phyloP scores from a whole-genome alignment of 208 protist genomes.

The Leishmania tarentolae region DNA sequence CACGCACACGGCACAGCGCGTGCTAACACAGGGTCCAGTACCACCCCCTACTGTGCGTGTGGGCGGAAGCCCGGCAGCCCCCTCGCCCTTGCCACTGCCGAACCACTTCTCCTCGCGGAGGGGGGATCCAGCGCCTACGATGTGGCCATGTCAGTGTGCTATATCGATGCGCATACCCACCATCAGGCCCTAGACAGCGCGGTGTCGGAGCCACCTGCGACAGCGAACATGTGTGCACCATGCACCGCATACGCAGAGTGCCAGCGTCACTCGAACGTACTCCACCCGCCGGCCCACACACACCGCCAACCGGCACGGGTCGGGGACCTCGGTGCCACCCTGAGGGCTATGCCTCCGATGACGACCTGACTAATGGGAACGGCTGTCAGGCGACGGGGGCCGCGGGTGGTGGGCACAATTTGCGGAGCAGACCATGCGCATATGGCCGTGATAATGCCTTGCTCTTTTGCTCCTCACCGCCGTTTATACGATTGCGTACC shows the following conservation, averaged over 20 bases:
- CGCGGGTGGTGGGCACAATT: neutral
- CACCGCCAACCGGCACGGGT: neutral
- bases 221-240: neutral
- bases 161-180: neutral
- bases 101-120: neutral
- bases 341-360: neutral
- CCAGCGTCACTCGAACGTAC: neutral
- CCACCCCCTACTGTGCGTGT: neutral
- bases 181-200: neutral
- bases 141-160: neutral
- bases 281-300: neutral
- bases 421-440: neutral
- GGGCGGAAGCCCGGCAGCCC: too few relatives aligned
- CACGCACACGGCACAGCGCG: neutral
- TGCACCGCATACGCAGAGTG: neutral
- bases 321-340: neutral
- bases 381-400: neutral
- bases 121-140: neutral
- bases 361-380: neutral
- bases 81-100: neutral
- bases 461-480: too few relatives aligned
- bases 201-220: neutral
- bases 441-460: too few relatives aligned
- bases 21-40: neutral
- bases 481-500: too few relatives aligned